These are phyloP conservation scores for Serendipita sp. DNA, from an alignment of 768 basidiomycete species.

Conservation along the genomic window DNA sequence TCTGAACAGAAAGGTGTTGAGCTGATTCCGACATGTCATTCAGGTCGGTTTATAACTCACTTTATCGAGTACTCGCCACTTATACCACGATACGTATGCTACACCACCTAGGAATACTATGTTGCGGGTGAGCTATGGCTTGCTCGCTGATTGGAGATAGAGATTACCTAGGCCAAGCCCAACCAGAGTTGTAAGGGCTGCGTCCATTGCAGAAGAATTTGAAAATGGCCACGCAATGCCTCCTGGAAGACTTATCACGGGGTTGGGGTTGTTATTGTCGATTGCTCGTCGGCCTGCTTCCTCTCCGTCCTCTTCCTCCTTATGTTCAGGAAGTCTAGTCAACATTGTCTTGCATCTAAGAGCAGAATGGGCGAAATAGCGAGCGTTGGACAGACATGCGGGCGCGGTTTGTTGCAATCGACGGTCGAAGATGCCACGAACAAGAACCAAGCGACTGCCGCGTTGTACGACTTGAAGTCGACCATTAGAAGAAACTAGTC, in stretches of 20 bases:
- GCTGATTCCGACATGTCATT: not conserved
- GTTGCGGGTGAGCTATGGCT: not conserved
- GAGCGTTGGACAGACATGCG: too few relatives aligned
- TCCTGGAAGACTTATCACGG: not conserved
- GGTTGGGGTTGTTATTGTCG: slow-evolving; percentile 2
- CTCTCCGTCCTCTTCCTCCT: not conserved
- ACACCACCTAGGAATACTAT: slow-evolving; percentile 56
- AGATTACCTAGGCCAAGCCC: slow-evolving; percentile 44
- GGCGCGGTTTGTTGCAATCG: too few relatives aligned
- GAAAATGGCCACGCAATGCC: slow-evolving; percentile 1
- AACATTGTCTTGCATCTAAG: too few relatives aligned
- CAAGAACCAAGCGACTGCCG: too few relatives aligned
- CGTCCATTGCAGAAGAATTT: slow-evolving; percentile 23
- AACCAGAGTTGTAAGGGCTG: slow-evolving; percentile 40
- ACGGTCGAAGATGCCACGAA: too few relatives aligned
- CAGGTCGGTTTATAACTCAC: slow-evolving; percentile 24
- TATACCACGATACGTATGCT: slow-evolving; percentile 65
- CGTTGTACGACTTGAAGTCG: too few relatives aligned
- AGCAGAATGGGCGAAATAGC: too few relatives aligned
- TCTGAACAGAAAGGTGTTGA: slow-evolving; percentile 25
- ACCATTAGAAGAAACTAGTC: too few relatives aligned
- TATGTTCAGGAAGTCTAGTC: too few relatives aligned
- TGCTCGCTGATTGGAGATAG: not conserved
- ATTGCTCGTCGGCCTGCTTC: not conserved
- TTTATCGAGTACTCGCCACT: slow-evolving; percentile 65